These are phyloP conservation scores for Amanita exitialis DNA, from an alignment of 768 basidiomycete genomes.

Conservation along the genomic window DNA sequence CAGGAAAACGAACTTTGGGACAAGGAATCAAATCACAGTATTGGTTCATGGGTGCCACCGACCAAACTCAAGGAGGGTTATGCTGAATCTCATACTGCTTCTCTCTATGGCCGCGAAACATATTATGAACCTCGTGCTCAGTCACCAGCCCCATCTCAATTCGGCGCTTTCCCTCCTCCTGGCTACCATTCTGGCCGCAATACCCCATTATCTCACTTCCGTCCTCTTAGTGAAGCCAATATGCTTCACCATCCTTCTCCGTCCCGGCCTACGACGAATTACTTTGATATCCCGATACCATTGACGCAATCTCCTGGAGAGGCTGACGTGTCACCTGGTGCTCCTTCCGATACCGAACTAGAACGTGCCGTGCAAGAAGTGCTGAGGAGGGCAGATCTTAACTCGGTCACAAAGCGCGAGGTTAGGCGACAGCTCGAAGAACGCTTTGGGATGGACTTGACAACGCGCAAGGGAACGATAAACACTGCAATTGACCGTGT, in stretches of 20 bases:
- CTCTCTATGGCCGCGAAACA: constrained; percentile 82
- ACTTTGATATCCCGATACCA: constrained; percentile 65
- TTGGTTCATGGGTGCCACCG: constrained; percentile 87
- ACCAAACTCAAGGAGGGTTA: constrained; percentile 63
- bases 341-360: constrained; percentile 62
- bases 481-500: constrained; percentile 71
- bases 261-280: constrained; percentile 66
- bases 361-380: constrained; percentile 67
- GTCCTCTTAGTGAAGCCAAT: constrained; percentile 22
- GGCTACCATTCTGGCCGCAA: constrained; percentile 74
- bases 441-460: constrained; percentile 70
- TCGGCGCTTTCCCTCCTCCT: constrained; percentile 46
- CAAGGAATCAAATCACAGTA: constrained; percentile 92
- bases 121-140: constrained; percentile 71
- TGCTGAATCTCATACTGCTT: constrained; percentile 67
- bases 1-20: constrained; percentile 97
- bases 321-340: constrained; percentile 31
- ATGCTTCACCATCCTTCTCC: constrained; percentile 42
- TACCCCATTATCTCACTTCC: constrained; percentile 48
- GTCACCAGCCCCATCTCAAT: constrained; percentile 63
- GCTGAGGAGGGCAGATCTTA: constrained; percentile 72
- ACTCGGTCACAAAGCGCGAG: constrained; percentile 86
- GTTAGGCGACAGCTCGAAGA: constrained; percentile 79
- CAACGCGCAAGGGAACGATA: constrained; percentile 59
- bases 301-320: constrained; percentile 34